Evolutionary conservation across 2,329 filamentous ascomycete species (phyloP).

Genomic region (Fusarium dlaminii): DNA sequence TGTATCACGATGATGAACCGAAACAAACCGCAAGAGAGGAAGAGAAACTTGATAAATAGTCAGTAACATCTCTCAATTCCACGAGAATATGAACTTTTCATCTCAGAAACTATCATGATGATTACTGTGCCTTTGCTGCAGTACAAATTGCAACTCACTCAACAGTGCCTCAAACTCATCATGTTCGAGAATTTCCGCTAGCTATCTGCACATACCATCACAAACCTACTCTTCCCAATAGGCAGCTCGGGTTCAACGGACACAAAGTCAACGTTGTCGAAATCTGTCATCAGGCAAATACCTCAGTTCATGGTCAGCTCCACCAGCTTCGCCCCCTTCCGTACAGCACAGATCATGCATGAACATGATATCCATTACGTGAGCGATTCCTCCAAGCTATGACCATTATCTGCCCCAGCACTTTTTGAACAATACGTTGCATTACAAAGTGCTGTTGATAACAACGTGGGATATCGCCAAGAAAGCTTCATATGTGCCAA

Average conservation of each 20-base stretch:
- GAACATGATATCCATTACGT: constrained; percentile 75
- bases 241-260: background rate
- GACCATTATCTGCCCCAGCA: constrained; percentile 67
- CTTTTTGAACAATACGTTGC: constrained; percentile 70
- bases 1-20: no score
- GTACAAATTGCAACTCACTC: background rate
- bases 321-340: constrained; percentile 73
- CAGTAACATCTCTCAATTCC: rapidly evolving
- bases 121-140: background rate
- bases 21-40: background rate
- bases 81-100: rapidly evolving
- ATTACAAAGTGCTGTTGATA: constrained; percentile 44
- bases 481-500: background rate
- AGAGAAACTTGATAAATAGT: background rate
- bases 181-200: background rate
- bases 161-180: no score
- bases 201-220: background rate
- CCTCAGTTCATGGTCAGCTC: constrained; percentile 53
- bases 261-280: background rate
- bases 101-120: rapidly evolving
- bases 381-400: constrained; percentile 77
- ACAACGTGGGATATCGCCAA: background rate
- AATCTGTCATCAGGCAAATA: background rate
- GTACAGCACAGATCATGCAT: constrained; percentile 75
- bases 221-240: no score